Evolutionary conservation across 2,329 filamentous ascomycete genomes (phyloP).

Genomic region (Fusarium dlaminii): DNA sequence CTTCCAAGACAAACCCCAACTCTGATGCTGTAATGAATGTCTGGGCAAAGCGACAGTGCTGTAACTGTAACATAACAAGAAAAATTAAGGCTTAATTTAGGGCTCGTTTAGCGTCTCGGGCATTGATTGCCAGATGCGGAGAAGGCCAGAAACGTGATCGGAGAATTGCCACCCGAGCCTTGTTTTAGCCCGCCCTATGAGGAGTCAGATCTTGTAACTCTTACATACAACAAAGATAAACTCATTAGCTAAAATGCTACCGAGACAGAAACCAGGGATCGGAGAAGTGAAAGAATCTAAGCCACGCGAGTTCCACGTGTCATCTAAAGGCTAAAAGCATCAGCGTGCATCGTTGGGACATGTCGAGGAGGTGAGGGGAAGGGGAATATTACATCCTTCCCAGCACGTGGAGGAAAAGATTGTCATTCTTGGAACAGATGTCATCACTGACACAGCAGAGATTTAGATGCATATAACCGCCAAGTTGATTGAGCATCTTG

Average conservation of each 20-base stretch:
- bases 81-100: not conserved
- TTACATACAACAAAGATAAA: not conserved
- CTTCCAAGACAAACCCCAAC: not conserved
- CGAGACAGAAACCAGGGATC: not conserved
- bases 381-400: not conserved
- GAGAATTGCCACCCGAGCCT: not conserved
- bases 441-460: constrained; percentile 3
- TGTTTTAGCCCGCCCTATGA: not conserved
- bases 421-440: not conserved
- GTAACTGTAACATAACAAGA: not conserved
- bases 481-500: not conserved
- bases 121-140: constrained; percentile 8
- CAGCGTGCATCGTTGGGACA: not conserved
- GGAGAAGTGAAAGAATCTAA: not conserved
- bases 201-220: not conserved
- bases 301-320: constrained; percentile 19
- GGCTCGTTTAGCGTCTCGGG: not conserved
- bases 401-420: constrained; percentile 12
- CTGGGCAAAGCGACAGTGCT: not conserved
- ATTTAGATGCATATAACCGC: not conserved
- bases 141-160: not conserved
- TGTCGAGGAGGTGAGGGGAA: not conserved
- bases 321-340: not conserved
- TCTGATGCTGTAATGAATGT: not conserved
- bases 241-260: not conserved